These are phyloP conservation scores for Scutellaria galericulata DNA, from an alignment of 257 asterid species.

Conservation along the genomic window DNA sequence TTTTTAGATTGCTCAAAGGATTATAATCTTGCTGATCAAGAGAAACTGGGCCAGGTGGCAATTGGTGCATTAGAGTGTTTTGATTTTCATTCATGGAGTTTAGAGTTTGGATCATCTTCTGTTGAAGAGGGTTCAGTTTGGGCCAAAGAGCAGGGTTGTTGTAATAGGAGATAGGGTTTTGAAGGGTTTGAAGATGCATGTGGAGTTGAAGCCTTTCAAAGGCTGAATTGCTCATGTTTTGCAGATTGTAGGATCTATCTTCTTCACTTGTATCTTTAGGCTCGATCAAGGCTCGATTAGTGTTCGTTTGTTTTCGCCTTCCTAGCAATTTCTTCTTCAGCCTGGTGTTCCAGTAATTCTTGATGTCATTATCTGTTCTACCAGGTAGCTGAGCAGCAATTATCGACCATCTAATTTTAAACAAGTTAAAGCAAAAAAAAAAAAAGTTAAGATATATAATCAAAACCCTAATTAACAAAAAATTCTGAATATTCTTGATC, in stretches of 20 bases:
- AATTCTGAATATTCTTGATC: background rate
- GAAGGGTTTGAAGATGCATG: slow-evolving; percentile 71
- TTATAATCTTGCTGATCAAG: slow-evolving; percentile 37
- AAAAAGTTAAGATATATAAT: background rate
- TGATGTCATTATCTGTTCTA: slow-evolving; percentile 93
- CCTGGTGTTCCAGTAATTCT: slow-evolving; percentile 92
- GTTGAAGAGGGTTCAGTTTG: slow-evolving; percentile 55
- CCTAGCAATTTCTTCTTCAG: slow-evolving; percentile 87
- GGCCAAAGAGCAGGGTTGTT: slow-evolving; percentile 67
- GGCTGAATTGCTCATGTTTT: slow-evolving; percentile 79
- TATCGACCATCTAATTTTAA: slow-evolving; percentile 73
- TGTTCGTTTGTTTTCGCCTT: slow-evolving; percentile 59
- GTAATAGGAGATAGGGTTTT: slow-evolving; percentile 62
- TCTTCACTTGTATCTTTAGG: slow-evolving; percentile 40
- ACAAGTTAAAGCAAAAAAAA: background rate
- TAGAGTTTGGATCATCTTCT: slow-evolving; percentile 58
- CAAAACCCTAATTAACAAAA: background rate
- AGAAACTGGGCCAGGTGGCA: slow-evolving; percentile 14
- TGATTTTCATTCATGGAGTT: slow-evolving; percentile 39
- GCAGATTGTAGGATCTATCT: slow-evolving; percentile 39
- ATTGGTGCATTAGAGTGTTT: slow-evolving; percentile 15
- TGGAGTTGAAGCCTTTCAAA: slow-evolving; percentile 92
- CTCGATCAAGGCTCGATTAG: slow-evolving; percentile 42
- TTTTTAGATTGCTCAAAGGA: slow-evolving; percentile 32
- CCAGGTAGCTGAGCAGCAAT: slow-evolving; percentile 97